phyloP scores from a whole-genome alignment of 2,329 filamentous ascomycete species.

The Penicillium fuscoglaucum region DNA sequence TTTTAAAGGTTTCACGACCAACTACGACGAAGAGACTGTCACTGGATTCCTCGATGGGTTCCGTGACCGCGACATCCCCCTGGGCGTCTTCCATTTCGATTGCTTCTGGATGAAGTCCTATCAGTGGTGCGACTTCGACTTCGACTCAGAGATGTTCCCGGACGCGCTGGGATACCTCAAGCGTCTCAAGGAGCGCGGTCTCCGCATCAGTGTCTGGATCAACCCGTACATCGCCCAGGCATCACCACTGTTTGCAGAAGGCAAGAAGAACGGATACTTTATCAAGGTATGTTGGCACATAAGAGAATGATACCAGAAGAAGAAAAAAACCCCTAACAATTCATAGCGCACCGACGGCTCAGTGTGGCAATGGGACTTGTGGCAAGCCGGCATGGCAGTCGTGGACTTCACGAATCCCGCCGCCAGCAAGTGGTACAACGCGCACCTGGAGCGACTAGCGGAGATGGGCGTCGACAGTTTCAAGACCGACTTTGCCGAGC shows the following conservation, averaged over 20 bases:
- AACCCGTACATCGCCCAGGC: constrained; percentile 73
- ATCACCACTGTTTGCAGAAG: constrained; percentile 64
- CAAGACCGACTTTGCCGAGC: constrained; percentile 76
- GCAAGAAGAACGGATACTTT: constrained; percentile 64
- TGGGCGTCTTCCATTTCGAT: constrained; percentile 75
- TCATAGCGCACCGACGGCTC: constrained; percentile 62
- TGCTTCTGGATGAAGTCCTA: constrained; percentile 77
- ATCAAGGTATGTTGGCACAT: constrained; percentile 50
- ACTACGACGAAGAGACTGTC: constrained; percentile 70
- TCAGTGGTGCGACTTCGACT: constrained; percentile 73
- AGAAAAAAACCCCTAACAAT: neutral
- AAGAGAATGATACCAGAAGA: neutral
- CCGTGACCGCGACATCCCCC: constrained; percentile 62
- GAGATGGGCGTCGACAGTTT: constrained; percentile 69
- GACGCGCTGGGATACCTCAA: constrained; percentile 65
- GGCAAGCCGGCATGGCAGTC: constrained; percentile 75
- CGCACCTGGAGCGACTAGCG: constrained; percentile 63
- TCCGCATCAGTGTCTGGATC: constrained; percentile 74
- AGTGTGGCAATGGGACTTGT: constrained; percentile 74
- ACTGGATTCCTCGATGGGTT: constrained; percentile 67
- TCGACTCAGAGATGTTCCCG: constrained; percentile 67
- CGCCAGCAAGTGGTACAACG: constrained; percentile 64
- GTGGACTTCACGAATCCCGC: constrained; percentile 73
- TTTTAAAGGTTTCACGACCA: constrained; percentile 63
- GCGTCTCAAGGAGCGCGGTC: constrained; percentile 62